Percentiles rank a stretch among this genome's conserved stretches.
These are phyloP conservation scores for Ilex asprella DNA, from an alignment of 257 asterid species.

Conservation along the genomic window DNA sequence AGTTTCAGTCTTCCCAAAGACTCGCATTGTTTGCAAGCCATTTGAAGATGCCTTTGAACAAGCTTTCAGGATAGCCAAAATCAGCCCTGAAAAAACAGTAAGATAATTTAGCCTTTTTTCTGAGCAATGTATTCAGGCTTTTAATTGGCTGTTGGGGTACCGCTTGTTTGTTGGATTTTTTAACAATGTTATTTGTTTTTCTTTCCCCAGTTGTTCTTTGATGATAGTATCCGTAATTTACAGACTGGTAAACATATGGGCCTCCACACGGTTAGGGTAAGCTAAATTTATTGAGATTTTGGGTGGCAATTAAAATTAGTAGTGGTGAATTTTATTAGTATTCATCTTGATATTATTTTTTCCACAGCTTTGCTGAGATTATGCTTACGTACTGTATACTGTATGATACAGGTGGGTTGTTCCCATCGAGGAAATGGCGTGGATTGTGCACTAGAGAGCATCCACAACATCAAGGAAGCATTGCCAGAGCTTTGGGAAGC, in stretches of 20 bases:
- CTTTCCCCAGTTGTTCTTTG: conserved; percentile 65
- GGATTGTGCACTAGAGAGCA: conserved; percentile 73
- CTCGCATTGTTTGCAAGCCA: conserved; percentile 73
- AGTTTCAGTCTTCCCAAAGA: conserved; percentile 33
- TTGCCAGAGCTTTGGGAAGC: conserved; percentile 88
- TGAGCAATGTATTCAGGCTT: neutral
- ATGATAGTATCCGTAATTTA: conserved; percentile 77
- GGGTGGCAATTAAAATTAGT: too few relatives aligned
- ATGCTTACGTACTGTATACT: too few relatives aligned
- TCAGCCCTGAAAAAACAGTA: conserved; percentile 76
- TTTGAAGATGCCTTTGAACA: conserved; percentile 53
- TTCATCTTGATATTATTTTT: too few relatives aligned
- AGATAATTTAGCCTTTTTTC: conserved; percentile 5
- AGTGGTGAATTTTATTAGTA: neutral
- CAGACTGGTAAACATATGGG: conserved; percentile 66
- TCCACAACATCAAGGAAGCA: conserved; percentile 85
- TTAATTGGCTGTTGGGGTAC: neutral
- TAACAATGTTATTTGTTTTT: neutral
- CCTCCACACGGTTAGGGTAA: conserved; percentile 74
- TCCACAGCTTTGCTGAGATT: neutral
- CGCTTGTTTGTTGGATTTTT: too few relatives aligned
- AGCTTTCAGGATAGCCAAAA: conserved; percentile 54
- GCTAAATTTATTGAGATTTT: conserved; percentile 6
- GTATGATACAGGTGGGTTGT: conserved; percentile 53
- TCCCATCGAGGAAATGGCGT: conserved; percentile 52